Conservation (phyloP, 2,329 filamentous ascomycete species). For the Pseudocercospora ulei region DNA sequence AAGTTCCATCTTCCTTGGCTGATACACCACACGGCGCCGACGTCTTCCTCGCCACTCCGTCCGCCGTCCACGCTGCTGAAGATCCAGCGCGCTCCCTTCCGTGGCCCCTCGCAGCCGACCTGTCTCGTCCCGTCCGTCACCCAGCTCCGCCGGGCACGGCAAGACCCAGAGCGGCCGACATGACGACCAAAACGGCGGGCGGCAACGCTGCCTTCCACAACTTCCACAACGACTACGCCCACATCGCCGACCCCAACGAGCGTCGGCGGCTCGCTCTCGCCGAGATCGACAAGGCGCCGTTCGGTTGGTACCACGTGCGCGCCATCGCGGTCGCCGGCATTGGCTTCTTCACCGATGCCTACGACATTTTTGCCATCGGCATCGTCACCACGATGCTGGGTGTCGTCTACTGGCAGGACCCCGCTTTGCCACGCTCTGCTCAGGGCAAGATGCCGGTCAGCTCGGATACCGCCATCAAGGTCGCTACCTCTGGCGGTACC, state of each 20-base stretch:
- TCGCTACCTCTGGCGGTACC: slow-evolving; percentile 72
- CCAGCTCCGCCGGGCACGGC: slow-evolving; percentile 7
- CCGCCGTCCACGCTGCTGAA: slow-evolving; percentile 6
- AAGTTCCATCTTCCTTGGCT: not conserved
- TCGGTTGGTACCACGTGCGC: slow-evolving; percentile 75
- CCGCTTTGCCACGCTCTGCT: slow-evolving; percentile 25
- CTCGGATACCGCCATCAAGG: slow-evolving; percentile 74
- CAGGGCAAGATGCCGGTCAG: slow-evolving; percentile 50
- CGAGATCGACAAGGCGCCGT: slow-evolving; percentile 70
- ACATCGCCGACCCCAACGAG: slow-evolving; percentile 61
- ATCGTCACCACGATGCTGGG: slow-evolving; percentile 66
- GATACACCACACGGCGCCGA: not conserved
- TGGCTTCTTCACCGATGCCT: slow-evolving; percentile 82
- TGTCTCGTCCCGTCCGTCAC: slow-evolving; percentile 2
- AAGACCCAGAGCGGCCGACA: slow-evolving; percentile 6
- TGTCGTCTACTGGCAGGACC: slow-evolving; percentile 58
- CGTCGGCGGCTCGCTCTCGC: slow-evolving; percentile 67
- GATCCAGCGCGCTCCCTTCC: slow-evolving; percentile 17
- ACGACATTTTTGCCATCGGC: slow-evolving; percentile 66
- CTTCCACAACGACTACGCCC: slow-evolving; percentile 64
- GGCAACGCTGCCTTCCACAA: slow-evolving; percentile 66
- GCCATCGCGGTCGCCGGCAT: slow-evolving; percentile 70
- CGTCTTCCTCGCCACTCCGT: slow-evolving; percentile 6
- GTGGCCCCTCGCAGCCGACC: slow-evolving; percentile 11
- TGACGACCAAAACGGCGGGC: slow-evolving; percentile 36